Evolutionary conservation across 192 early-diverging fungal species (phyloP), one percentile per base, ranked within the genome.

Genomic region (Gigaspora rosea): DNA sequence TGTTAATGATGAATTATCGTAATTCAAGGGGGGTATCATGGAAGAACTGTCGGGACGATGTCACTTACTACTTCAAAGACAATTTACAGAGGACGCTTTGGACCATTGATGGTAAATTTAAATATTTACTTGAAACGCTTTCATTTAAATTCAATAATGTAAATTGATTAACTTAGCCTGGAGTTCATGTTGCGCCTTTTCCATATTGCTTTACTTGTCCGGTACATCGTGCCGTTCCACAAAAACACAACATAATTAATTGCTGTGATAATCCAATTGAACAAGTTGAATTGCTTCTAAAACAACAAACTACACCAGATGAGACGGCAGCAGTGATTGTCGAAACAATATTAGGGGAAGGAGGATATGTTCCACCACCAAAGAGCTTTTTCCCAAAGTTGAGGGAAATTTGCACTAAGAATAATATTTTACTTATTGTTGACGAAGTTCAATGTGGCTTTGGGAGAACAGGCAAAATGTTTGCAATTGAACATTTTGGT

Each of bases 401-500:
- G 41, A 58, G 78, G 35, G 72, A 81, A n/a, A 63, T 85, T 58
- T 85, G 84, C 62, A 79, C 78, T 32, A 80, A 83, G n/a, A 68
- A 85, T 63, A 75, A 79, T 58, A 81, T 85, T 47, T 48, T 85
- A 7, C 67, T 85, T 46, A 83, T 85, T 63, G 68, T 57, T 54
- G 84, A 85, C 65, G 84, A 85, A 73, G 82, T 85, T 3, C 84
- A 85, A 33, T 80, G 78, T 59, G 84, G 84, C 13, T 81, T 83
- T 64, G 84, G 82, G n/a, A 75, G 84, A 32, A 85, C 84, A 0
- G 84, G 84, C 22, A 85, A 85, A 62, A 82, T 83, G 81, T 83
- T 82, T 79, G 82, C 82, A 22, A 78, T 79, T 11, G 84, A 85
- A 67, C 84, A 85, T 54, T 77, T 66, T 20, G 64, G 49, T 32